Evolutionary conservation across 2,329 filamentous ascomycete species (phyloP), one percentile per base, ranked within the genome.

Genomic region (Arthrobotrys megalospora): DNA sequence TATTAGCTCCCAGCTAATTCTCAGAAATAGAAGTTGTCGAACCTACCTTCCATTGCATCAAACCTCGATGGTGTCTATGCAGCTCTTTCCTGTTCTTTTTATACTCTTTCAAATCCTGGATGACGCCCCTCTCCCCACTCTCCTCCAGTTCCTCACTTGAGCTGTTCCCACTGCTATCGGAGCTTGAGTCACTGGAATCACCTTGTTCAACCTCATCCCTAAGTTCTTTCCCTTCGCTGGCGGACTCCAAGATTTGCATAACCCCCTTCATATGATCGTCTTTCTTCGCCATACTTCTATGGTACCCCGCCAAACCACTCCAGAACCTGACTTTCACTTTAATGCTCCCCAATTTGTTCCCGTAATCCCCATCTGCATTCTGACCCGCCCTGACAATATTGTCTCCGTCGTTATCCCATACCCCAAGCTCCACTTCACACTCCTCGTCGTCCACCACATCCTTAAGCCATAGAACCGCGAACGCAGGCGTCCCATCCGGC

Each of bases 361-460:
- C 88, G 28, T 67, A 75, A 45, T 88, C 88, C 10, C 88, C 86
- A 38, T 88, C 83, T 0, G 85, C 84, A 66, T 88, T 83, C 66
- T 84, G 84, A 45, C 87, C 85, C 0, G 88, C 89, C 10, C 87
- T 87, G 82, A 87, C 83, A 82, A 90, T 85, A 21, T 82, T 80
- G 16, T 82, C 79, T 21, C 82, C 81, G 80, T 91, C 87, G 24
- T 91, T 90, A 82, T 90, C 90, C 89, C 90, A 93, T 1, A 93
- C 87, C 4, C 88, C 84, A 2, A 93, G 82, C 3, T 86, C 86
- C 7, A 91, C 81, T 0, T 87, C 88, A 50, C 86, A 85, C 65
- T 90, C 87, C 81, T 92, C 88, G 76, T 92, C 91, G 72, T 93
- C 91, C 0, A 87, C 85, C 0, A 93, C 85, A n/a, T 92, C 89